Evolutionary conservation across 805 yeast species (phyloP).

Genomic region (Metschnikowia anglica): DNA sequence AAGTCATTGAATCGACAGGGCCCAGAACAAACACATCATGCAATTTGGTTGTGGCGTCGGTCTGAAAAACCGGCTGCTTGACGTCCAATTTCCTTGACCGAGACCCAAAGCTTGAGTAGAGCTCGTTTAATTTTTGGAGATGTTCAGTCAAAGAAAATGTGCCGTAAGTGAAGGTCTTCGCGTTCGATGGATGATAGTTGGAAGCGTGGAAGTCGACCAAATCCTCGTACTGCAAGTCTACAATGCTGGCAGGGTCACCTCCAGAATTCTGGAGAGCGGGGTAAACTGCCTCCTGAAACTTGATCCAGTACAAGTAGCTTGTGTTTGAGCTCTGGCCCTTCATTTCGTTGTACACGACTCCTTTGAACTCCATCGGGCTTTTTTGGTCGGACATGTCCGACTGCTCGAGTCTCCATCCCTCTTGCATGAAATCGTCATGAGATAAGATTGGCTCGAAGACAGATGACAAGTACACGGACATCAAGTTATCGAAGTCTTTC

Average conservation of each 20-base stretch:
- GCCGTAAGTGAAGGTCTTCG: constrained; percentile 87
- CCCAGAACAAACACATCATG: constrained; percentile 48
- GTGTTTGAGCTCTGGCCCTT: constrained; percentile 94
- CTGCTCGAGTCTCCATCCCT: constrained; percentile 96
- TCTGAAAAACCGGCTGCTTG: constrained; percentile 48
- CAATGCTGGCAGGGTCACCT: constrained; percentile 85
- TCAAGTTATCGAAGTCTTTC: constrained; percentile 76
- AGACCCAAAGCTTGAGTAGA: constrained; percentile 54
- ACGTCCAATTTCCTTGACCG: constrained; percentile 33
- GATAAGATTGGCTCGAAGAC: constrained; percentile 79
- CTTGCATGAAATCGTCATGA: constrained; percentile 84
- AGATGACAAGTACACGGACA: constrained; percentile 85
- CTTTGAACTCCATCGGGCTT: constrained; percentile 75
- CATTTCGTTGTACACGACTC: constrained; percentile 98
- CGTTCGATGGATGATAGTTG: constrained; percentile 88
- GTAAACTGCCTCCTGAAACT: constrained; percentile 78
- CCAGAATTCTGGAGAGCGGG: constrained; percentile 88
- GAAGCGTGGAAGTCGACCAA: constrained; percentile 70
- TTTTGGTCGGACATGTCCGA: constrained; percentile 53
- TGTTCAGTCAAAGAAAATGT: constrained; percentile 63
- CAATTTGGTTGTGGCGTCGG: constrained; percentile 11
- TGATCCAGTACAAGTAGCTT: constrained; percentile 79
- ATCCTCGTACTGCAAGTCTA: constrained; percentile 71
- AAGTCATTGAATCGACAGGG: constrained; percentile 62
- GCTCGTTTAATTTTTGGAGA: constrained; percentile 52